These are phyloP conservation scores for Entamoeba invadens DNA, from an alignment of 208 protist genomes.

Conservation along the genomic window DNA sequence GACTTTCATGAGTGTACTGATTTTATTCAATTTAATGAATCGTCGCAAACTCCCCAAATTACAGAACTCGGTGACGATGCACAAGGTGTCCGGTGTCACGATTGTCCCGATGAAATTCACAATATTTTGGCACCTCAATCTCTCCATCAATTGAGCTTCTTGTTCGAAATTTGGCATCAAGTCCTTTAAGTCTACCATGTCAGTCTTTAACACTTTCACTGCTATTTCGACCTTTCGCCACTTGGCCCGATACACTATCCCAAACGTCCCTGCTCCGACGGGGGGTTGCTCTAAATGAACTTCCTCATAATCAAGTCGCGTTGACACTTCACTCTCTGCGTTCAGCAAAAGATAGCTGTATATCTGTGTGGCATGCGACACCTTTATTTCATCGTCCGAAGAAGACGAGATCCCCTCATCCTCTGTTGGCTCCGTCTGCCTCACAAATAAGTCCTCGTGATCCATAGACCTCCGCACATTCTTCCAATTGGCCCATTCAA, in stretches of 20 bases:
- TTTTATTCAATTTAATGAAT: background rate
- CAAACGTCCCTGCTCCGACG: background rate
- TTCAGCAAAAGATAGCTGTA: background rate
- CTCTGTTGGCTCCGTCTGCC: background rate
- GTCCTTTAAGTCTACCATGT: background rate
- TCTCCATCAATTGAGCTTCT: background rate
- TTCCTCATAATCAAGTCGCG: background rate
- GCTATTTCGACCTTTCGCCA: background rate
- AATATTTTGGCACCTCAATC: background rate
- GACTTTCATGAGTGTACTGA: background rate
- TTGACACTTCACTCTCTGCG: background rate
- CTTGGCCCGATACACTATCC: background rate
- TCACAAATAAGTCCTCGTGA: background rate
- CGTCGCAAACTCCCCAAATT: background rate
- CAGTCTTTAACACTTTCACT: background rate
- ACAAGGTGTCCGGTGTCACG: background rate
- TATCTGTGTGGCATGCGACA: background rate
- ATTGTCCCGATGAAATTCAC: background rate
- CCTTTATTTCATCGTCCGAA: background rate
- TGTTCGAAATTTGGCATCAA: background rate
- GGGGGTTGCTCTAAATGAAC: background rate
- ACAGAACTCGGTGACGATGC: background rate
- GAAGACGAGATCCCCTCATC: background rate
- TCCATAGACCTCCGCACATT: background rate
- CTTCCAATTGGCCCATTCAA: background rate